Conservation (phyloP, 352 stramenopile species). For the Phytopythium litorale region DNA sequence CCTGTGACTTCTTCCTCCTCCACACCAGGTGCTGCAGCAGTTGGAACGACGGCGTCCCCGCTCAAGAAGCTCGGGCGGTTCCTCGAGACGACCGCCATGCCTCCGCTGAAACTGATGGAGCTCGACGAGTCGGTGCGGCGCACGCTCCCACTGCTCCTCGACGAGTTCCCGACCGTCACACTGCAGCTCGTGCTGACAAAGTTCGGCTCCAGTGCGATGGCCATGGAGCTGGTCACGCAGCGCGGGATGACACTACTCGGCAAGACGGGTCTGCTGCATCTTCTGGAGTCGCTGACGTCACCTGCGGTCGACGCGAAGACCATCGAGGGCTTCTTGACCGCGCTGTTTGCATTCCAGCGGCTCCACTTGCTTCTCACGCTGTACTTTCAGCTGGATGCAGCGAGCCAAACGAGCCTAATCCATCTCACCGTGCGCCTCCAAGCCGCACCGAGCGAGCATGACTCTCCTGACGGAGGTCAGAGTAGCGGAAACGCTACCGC, state of each 20-base stretch:
- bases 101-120: slow-evolving; percentile 34
- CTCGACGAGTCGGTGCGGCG: slow-evolving; percentile 25
- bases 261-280: slow-evolving; percentile 38
- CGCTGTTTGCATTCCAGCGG: slow-evolving; percentile 29
- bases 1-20: slow-evolving; percentile 13
- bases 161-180: slow-evolving; percentile 49
- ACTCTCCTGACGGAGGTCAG: neutral
- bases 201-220: slow-evolving; percentile 38
- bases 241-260: slow-evolving; percentile 28
- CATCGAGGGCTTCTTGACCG: slow-evolving; percentile 37
- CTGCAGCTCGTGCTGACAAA: slow-evolving; percentile 45
- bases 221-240: slow-evolving; percentile 34
- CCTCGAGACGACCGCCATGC: slow-evolving; percentile 39
- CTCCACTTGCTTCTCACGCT: slow-evolving; percentile 30
- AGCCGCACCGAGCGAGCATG: slow-evolving; percentile 2
- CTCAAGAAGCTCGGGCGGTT: slow-evolving; percentile 57
- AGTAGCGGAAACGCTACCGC: neutral
- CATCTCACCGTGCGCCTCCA: slow-evolving; percentile 24
- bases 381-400: slow-evolving; percentile 35
- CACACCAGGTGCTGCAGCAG: slow-evolving; percentile 3
- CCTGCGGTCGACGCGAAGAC: slow-evolving; percentile 14
- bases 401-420: slow-evolving; percentile 31
- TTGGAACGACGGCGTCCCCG: slow-evolving; percentile 11
- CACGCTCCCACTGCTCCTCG: slow-evolving; percentile 29
- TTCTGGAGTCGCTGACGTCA: slow-evolving; percentile 39